Base-by-base conservation (phyloP, 164 flowering plant species). In the Piper longum region DNA sequence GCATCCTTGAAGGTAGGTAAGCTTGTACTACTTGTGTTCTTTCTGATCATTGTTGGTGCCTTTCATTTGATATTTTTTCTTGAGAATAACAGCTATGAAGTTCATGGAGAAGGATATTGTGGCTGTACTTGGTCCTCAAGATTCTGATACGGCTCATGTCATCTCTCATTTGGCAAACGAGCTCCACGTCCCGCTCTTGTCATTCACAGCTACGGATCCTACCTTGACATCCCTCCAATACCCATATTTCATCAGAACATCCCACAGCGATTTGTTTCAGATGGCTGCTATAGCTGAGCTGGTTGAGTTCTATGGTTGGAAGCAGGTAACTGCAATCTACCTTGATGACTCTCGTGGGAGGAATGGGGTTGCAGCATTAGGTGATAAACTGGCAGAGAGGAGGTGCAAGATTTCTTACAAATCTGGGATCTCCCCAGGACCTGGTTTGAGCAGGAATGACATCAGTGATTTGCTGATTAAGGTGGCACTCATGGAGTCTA, bases 191-290 rank as follows among this genome's bases (percentile, higher is more conserved):
- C 99, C 98, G 16, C 62, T 91, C 14, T 18, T 95, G 19, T 95
- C 99, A 62, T 95, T 88, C 76, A 83, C 85, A 16, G 93, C 90
- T 17, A 83, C 89, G 36, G 99, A 95, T 54, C 96, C 99, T 26
- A 76, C 85, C 48, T 85, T 95, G 2, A 73, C 86, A 56, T 74
- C 96, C 4, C 87, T 85, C 64, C 89, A 87, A 71, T 91, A 75
- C 62, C 99, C 99, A 0, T 89, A 65, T 63, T 86, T 95, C 62
- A 72, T 95, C 12, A 78, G 93, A 66, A 79, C 88, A 14, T 76
- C 89, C 1, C 91, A 80, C 54, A 89, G 81, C 71, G 96, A 91
- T 78, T 57, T 76, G 43, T 80, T 77, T 70, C 96, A 89, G 75
- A 95, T 95, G 99, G 60, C 75, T 57, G 99, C 96, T 7, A 65